Evolutionary conservation across 352 stramenopile genomes (phyloP), one percentile per base, ranked within the genome.

Genomic region (Thraustotheca clavata): DNA sequence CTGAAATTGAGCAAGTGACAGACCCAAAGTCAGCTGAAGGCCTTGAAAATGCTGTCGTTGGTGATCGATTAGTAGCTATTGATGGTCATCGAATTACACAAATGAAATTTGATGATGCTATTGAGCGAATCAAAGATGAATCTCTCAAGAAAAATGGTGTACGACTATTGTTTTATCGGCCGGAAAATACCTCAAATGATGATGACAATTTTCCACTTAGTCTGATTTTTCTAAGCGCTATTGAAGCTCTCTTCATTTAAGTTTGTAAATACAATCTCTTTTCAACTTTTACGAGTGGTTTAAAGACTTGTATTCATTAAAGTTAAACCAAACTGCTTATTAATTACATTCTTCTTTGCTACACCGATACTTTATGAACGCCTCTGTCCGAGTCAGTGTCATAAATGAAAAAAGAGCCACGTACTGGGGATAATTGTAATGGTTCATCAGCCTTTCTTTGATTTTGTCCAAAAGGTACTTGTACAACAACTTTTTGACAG

Each of bases 191-290:
- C 34, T 7, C 32, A n/a, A 11, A 38, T 27, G 31, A 26, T n/a
- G 34, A 62, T 8, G 16, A 4, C 34, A 14, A n/a, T n/a, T 47
- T 47, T 4, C 4, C 31, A 8, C n/a, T 2, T 9, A 41, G 49
- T 8, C 20, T 62, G 27, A n/a, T n/a, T n/a, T n/a, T n/a, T n/a
- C 38, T 50, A 14, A 50, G 39, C 11, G 20, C 43, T 22, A 36
- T 62, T 49, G 55, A 50, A 4, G 55, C 55, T 14, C 34, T 62
- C 11, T 48, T 62, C 31, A 50, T 62, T 24, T 62, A 62, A 24
- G 7, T n/a, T n/a, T n/a, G n/a, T n/a, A n/a, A n/a, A n/a, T n/a
- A n/a, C n/a, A n/a, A n/a, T n/a, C n/a, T n/a, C n/a, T n/a, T n/a
- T n/a, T n/a, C n/a, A n/a, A n/a, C n/a, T n/a, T n/a, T n/a, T n/a